Evolutionary conservation across 352 stramenopile species (phyloP), one percentile per base, ranked within the genome.

Genomic region (Globisporangium parvum): DNA sequence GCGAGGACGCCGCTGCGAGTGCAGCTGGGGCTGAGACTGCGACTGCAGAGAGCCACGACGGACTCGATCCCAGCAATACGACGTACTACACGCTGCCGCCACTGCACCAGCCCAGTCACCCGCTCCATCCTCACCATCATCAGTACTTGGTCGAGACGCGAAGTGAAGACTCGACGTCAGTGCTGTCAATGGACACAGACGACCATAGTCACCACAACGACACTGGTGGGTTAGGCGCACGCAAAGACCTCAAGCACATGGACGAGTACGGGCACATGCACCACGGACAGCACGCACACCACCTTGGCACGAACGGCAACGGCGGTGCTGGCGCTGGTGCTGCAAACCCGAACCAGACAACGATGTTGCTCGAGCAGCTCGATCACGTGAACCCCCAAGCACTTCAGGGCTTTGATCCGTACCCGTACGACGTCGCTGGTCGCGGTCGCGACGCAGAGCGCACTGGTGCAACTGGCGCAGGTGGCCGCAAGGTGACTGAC

Each of bases 331-430:
- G 46, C 24, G 15, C 21, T 39, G 45, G 41, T 31, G 57, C 47
- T 42, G 65, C 59, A 11, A 76, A 79, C 42, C 62, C 74, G 6
- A 92, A 79, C 40, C 76, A 92, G 53, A 91, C 85, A 1, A 63
- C 70, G 3, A 89, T 88, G 75, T 57, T 95, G 6, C 65, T 95
- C 1, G 74, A 92, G 45, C 85, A 95, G 53, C 67, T 95, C 1
- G 85, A 95, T 46, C 77, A 91, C 31, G 81, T 95, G 0, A 95
- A 95, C 41, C 85, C 85, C 5, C 79, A 92, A 60, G 84, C 84
- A 9, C 90, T 95, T 79, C 77, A 93, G 68, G 85, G 80, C 0
- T 92, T 91, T 28, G 85, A 92, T 47, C 74, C 83, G 24, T 95
- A 93, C 59, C 83, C 85, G 52, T 92, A 92, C 50, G 77, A 95